Conservation (phyloP, 257 asterid genomes). For the Nicotiana otophora region DNA sequence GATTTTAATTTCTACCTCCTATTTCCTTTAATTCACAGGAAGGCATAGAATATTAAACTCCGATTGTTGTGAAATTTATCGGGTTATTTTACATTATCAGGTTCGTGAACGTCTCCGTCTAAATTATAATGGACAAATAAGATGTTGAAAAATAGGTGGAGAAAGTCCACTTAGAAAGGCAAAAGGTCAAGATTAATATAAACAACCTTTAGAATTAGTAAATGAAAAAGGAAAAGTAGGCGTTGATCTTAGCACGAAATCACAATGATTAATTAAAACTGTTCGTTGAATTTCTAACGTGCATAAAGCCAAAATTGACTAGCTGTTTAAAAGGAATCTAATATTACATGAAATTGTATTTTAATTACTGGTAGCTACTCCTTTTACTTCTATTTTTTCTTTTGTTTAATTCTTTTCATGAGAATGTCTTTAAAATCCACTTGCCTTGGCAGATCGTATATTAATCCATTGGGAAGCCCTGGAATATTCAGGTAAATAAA, state of each 20-base stretch:
- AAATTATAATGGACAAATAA: neutral
- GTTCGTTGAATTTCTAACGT: conserved; percentile 2
- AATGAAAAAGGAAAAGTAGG: neutral
- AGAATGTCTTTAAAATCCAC: neutral
- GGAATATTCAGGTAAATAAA: neutral
- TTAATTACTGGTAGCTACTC: neutral
- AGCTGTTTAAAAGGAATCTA: conserved; percentile 19
- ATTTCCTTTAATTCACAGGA: no score
- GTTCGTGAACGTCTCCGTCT: no score
- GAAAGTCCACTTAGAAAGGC: neutral
- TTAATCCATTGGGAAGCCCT: no score
- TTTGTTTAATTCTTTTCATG: neutral
- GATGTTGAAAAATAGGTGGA: neutral
- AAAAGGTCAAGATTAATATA: neutral
- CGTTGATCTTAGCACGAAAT: conserved; percentile 5
- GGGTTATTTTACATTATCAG: no score
- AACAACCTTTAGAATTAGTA: neutral
- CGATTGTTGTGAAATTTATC: no score
- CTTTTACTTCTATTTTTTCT: neutral
- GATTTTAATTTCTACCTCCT: no score
- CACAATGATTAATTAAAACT: neutral
- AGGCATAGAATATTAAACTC: no score
- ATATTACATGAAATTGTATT: neutral
- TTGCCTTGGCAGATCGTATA: neutral
- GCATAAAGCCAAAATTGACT: conserved; percentile 20